phyloP scores from a whole-genome alignment of 805 yeast genomes.

The Candida palmyrensis region DNA sequence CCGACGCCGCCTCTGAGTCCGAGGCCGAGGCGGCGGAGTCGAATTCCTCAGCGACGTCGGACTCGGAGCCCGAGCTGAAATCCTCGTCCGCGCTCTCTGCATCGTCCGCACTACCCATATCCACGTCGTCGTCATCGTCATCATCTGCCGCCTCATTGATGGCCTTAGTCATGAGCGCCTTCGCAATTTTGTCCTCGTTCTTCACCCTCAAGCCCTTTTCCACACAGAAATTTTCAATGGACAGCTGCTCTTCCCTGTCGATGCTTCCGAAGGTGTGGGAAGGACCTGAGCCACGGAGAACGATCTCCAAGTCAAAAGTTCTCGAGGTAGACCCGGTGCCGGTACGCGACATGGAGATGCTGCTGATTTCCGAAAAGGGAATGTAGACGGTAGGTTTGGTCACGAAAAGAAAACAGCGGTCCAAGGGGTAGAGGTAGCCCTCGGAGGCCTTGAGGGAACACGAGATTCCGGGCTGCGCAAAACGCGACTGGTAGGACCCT shows the following conservation, averaged over 20 bases:
- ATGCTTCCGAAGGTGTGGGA: slow-evolving; percentile 81
- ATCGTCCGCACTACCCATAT: slow-evolving; percentile 62
- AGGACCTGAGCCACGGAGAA: slow-evolving; percentile 47
- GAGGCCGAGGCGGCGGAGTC: slow-evolving; percentile 56
- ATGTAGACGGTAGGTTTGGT: slow-evolving; percentile 93
- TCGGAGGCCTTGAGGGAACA: slow-evolving; percentile 94
- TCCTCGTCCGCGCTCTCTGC: slow-evolving; percentile 85
- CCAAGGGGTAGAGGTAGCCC: slow-evolving; percentile 90
- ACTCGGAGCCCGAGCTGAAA: slow-evolving; percentile 58
- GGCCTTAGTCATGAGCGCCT: slow-evolving; percentile 73
- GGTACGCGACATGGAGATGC: slow-evolving; percentile 80
- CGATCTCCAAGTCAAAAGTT: slow-evolving; percentile 88
- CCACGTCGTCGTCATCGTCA: slow-evolving; percentile 41
- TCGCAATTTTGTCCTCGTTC: slow-evolving; percentile 87
- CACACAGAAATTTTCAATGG: slow-evolving; percentile 69
- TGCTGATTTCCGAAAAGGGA: slow-evolving; percentile 76
- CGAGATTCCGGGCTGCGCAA: slow-evolving; percentile 78
- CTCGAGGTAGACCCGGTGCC: slow-evolving; percentile 73
- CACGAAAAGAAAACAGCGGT: slow-evolving; percentile 82
- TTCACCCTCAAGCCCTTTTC: slow-evolving; percentile 75
- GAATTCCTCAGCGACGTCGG: slow-evolving; percentile 80
- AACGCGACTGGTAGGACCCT: slow-evolving; percentile 71
- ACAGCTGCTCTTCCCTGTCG: slow-evolving; percentile 81
- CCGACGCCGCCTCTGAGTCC: slow-evolving; percentile 17
- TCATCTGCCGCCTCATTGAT: slow-evolving; percentile 57